These are phyloP conservation scores for Huntiella omanensis DNA, from an alignment of 2,329 filamentous ascomycete species.

Conservation along the genomic window DNA sequence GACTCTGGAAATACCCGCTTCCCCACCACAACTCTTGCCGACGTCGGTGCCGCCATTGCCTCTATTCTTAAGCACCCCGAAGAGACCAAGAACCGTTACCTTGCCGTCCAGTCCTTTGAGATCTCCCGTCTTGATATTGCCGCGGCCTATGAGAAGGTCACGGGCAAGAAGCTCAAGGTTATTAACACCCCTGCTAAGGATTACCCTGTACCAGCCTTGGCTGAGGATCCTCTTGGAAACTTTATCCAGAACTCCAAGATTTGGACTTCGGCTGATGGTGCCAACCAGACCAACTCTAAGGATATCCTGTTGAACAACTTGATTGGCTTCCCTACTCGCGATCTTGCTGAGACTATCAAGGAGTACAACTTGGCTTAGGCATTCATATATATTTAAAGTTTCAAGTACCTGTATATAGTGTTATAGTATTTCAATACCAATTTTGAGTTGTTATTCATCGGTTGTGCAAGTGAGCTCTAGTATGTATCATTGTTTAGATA, in stretches of 20 bases:
- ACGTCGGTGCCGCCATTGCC: slow-evolving; percentile 28
- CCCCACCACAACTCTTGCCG: slow-evolving; percentile 27
- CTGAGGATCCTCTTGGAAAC: neutral
- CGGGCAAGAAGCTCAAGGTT: slow-evolving; percentile 25
- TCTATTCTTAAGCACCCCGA: slow-evolving; percentile 29
- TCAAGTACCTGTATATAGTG: no score
- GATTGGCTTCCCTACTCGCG: slow-evolving; percentile 4
- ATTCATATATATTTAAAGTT: no score
- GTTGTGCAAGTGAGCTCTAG: no score
- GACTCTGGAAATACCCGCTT: slow-evolving; percentile 32
- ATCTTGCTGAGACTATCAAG: slow-evolving; percentile 3
- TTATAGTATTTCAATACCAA: no score
- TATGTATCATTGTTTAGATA: no score
- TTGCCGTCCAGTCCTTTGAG: slow-evolving; percentile 27
- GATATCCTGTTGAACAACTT: slow-evolving; percentile 1
- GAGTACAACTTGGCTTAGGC: neutral
- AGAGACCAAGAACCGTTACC: slow-evolving; percentile 32
- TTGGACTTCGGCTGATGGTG: slow-evolving; percentile 5
- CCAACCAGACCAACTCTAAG: neutral
- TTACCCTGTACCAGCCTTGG: neutral
- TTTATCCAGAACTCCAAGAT: slow-evolving; percentile 5
- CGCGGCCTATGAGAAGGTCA: slow-evolving; percentile 27
- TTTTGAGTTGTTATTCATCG: no score
- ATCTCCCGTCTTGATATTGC: slow-evolving; percentile 28
- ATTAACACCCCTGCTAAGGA: slow-evolving; percentile 19